Evolutionary conservation across 2,329 filamentous ascomycete species (phyloP).

Genomic region (Aspergillus sp.): DNA sequence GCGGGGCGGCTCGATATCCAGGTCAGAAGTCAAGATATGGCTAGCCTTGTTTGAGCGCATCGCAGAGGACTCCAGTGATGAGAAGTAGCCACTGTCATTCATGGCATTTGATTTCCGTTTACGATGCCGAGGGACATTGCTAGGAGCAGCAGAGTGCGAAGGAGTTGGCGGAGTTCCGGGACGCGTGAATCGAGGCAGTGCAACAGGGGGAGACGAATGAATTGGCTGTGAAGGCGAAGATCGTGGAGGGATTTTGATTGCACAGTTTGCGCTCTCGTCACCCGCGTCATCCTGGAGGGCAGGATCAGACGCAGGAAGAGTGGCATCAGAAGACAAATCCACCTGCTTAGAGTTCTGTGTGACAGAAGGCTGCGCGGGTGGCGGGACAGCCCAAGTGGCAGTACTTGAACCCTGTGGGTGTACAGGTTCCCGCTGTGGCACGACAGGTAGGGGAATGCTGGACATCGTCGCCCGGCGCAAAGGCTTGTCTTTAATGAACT

Average conservation of each 20-base stretch:
- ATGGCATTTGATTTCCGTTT: constrained; percentile 77
- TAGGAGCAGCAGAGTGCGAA: constrained; percentile 59
- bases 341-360: constrained; percentile 29
- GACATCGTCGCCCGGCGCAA: constrained; percentile 46
- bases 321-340: constrained; percentile 75
- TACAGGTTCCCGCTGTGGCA: constrained; percentile 29
- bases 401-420: constrained; percentile 33
- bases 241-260: constrained; percentile 29
- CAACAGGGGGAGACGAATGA: constrained; percentile 86
- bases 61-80: constrained; percentile 88
- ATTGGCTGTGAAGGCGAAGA: constrained; percentile 59
- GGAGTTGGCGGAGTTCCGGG: constrained; percentile 74
- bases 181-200: constrained; percentile 55
- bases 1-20: constrained; percentile 69
- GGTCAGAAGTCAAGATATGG: constrained; percentile 71
- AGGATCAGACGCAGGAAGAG: constrained; percentile 69
- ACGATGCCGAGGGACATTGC: constrained; percentile 63
- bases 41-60: constrained; percentile 67
- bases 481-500: constrained; percentile 87
- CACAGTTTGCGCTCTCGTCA: constrained; percentile 40
- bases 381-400: constrained; percentile 36
- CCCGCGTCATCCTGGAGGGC: constrained; percentile 55
- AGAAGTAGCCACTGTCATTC: constrained; percentile 96
- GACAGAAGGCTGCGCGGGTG: constrained; percentile 22
- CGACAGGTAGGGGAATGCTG: constrained; percentile 41